Conservation (phyloP, 805 yeast species). For the Phaffomyces thermotolerans region DNA sequence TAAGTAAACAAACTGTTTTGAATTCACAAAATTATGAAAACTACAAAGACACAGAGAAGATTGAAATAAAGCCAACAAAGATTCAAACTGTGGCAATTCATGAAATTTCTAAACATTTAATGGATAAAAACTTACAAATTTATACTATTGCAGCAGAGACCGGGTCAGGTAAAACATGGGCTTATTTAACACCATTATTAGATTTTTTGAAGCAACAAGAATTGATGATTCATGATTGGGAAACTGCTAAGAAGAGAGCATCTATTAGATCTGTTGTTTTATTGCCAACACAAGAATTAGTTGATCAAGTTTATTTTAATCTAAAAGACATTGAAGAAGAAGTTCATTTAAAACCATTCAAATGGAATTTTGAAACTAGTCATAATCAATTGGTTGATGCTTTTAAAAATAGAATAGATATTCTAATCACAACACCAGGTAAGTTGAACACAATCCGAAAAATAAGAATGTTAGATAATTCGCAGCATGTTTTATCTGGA, state of each 20-base stretch:
- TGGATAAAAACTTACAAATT: slow-evolving; percentile 40
- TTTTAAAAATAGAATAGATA: slow-evolving; percentile 54
- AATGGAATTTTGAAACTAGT: slow-evolving; percentile 58
- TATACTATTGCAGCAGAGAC: slow-evolving; percentile 92
- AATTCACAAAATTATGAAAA: slow-evolving; percentile 22
- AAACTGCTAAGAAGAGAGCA: slow-evolving; percentile 27
- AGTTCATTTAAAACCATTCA: slow-evolving; percentile 39
- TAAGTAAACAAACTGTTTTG: slow-evolving; percentile 38
- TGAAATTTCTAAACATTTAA: slow-evolving; percentile 24
- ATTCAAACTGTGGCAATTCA: slow-evolving; percentile 73
- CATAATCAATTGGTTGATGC: slow-evolving; percentile 44
- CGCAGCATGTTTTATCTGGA: slow-evolving; percentile 34
- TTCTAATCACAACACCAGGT: slow-evolving; percentile 81
- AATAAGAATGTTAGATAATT: slow-evolving; percentile 28
- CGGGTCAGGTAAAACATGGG: slow-evolving; percentile 95
- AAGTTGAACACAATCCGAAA: slow-evolving; percentile 41
- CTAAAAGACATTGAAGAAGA: slow-evolving; percentile 26
- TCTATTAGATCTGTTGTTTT: slow-evolving; percentile 66
- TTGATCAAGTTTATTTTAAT: slow-evolving; percentile 61
- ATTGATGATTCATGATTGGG: slow-evolving; percentile 28
- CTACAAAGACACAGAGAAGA: slow-evolving; percentile 10
- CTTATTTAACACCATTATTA: slow-evolving; percentile 72
- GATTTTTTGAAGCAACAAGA: slow-evolving; percentile 57
- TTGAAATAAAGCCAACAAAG: slow-evolving; percentile 52
- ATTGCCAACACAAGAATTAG: slow-evolving; percentile 85